These are phyloP conservation scores for Tuber melanosporum DNA, from an alignment of 495 filamentous ascomycete genomes.

Conservation along the genomic window DNA sequence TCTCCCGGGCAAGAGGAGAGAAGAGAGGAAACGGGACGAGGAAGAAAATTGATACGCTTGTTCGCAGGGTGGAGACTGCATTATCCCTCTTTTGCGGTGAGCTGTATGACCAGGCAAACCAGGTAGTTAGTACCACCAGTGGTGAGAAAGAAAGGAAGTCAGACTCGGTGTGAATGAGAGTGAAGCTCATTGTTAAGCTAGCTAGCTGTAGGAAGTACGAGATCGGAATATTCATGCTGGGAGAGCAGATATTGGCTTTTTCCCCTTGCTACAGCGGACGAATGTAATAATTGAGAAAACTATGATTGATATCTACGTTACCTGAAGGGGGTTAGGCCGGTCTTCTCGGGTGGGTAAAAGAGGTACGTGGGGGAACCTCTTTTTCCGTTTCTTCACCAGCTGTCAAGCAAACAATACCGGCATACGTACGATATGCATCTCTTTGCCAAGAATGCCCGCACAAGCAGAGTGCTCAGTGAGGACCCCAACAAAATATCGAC, in stretches of 20 bases:
- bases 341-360: background rate
- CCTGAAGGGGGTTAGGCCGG: background rate
- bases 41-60: background rate
- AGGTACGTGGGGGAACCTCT: background rate
- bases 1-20: background rate
- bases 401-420: background rate
- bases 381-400: background rate
- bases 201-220: background rate
- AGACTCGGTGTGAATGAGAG: background rate
- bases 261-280: background rate
- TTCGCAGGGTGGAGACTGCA: background rate
- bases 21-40: background rate
- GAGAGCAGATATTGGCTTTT: background rate
- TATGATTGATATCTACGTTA: background rate
- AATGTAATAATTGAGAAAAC: background rate
- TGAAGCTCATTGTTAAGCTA: background rate
- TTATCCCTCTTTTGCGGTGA: background rate
- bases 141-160: background rate
- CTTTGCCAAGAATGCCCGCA: background rate
- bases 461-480: background rate
- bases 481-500: background rate
- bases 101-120: background rate
- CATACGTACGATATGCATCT: too few species aligned
- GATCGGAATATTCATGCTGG: background rate
- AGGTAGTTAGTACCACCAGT: background rate